These are phyloP conservation scores for Solanum sitiens DNA, from an alignment of 257 asterid genomes.

Conservation along the genomic window DNA sequence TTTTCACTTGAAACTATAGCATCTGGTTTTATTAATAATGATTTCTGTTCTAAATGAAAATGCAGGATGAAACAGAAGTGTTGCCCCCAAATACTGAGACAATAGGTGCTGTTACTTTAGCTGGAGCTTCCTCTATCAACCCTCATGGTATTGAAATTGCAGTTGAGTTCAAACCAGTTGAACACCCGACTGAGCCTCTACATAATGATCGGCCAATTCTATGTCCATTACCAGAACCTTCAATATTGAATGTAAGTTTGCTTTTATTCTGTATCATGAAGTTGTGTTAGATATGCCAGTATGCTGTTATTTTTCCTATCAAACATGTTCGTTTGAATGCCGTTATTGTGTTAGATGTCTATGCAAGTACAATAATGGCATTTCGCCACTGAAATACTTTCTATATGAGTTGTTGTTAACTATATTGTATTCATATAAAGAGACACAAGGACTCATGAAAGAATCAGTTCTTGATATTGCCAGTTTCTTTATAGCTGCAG, in stretches of 20 bases:
- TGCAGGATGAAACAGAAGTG: conserved; percentile 47
- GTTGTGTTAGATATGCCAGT: background rate
- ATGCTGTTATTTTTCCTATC: background rate
- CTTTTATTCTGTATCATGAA: background rate
- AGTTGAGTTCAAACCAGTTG: conserved; percentile 75
- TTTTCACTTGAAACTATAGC: background rate
- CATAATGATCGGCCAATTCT: conserved; percentile 79
- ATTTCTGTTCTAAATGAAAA: background rate
- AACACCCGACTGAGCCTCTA: conserved; percentile 75
- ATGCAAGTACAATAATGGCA: background rate
- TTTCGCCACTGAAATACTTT: background rate
- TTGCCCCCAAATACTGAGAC: conserved; percentile 43
- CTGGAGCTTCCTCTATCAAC: conserved; percentile 34
- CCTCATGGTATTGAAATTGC: conserved; percentile 66
- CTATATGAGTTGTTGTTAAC: background rate
- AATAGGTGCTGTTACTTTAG: conserved; percentile 17
- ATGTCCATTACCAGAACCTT: conserved; percentile 90
- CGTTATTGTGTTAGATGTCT: background rate
- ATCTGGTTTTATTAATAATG: background rate
- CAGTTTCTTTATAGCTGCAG: background rate
- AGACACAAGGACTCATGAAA: background rate
- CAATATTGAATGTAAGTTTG: conserved; percentile 65
- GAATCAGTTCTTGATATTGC: background rate
- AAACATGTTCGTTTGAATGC: background rate
- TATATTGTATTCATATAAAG: background rate